These are phyloP conservation scores for Mucor indicus DNA, from an alignment of 371 early-diverging fungal genomes.

Conservation along the genomic window DNA sequence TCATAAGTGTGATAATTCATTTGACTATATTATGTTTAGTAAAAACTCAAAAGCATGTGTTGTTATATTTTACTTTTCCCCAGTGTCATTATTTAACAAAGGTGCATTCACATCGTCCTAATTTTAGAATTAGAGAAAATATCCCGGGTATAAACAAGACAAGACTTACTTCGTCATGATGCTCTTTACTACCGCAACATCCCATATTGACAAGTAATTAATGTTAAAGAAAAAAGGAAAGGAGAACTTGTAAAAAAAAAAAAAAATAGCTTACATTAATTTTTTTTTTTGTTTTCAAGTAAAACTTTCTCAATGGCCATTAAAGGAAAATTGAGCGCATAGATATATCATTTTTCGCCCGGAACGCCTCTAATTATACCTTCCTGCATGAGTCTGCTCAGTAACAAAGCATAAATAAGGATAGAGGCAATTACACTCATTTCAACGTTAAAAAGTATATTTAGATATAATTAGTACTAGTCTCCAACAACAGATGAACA, in stretches of 20 bases:
- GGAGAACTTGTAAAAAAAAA: not conserved
- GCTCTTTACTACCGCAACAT: slow-evolving; percentile 46
- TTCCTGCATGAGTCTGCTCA: no score
- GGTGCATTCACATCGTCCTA: slow-evolving; percentile 35
- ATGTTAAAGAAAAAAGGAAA: not conserved
- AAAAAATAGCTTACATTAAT: no score
- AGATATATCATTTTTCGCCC: no score
- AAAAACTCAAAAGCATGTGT: not conserved
- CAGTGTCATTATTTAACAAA: slow-evolving; percentile 25
- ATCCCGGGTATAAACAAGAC: not conserved
- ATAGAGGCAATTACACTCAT: no score
- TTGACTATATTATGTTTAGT: slow-evolving; percentile 11
- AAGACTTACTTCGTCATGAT: slow-evolving; percentile 31
- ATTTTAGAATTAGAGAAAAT: not conserved
- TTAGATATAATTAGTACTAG: no score
- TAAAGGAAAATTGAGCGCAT: not conserved
- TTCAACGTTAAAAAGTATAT: no score
- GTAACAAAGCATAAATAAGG: no score
- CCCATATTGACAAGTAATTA: slow-evolving; percentile 26
- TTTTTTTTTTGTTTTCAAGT: no score
- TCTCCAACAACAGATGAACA: slow-evolving; percentile 2
- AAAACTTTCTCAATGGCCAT: not conserved
- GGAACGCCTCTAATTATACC: no score
- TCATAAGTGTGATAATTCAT: slow-evolving; percentile 32
- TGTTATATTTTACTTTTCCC: slow-evolving; percentile 26